These are phyloP conservation scores for Teunomyces funiuensis DNA, from an alignment of 805 yeast species.

Conservation along the genomic window DNA sequence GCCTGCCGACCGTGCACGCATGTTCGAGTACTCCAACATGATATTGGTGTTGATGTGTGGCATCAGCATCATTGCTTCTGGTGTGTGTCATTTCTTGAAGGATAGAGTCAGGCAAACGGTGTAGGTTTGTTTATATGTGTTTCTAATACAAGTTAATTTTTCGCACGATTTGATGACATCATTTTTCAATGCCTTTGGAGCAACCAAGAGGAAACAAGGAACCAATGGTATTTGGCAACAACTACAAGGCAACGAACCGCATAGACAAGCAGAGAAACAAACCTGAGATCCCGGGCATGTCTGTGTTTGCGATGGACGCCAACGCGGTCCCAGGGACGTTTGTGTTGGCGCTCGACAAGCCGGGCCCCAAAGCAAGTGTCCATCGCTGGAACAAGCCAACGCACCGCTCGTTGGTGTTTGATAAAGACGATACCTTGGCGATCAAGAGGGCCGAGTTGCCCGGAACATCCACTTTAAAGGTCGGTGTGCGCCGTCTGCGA, in stretches of 20 bases:
- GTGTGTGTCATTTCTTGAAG: conserved; percentile 32
- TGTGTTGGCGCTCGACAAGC: conserved; percentile 3
- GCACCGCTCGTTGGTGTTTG: conserved; percentile 12
- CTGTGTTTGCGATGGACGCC: conserved; percentile 8
- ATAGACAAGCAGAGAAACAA: conserved; percentile 6
- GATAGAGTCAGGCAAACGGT: conserved; percentile 27
- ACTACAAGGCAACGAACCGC: conserved; percentile 5
- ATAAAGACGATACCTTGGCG: conserved; percentile 10
- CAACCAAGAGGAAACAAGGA: background rate
- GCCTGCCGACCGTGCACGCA: conserved; percentile 70
- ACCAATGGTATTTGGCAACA: conserved; percentile 1
- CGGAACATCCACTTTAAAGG: conserved; percentile 14
- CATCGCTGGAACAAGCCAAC: conserved; percentile 7
- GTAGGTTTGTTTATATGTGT: background rate
- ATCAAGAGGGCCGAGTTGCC: conserved; percentile 12
- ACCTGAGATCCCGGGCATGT: conserved; percentile 12
- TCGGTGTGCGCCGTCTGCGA: conserved; percentile 7
- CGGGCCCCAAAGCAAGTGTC: background rate
- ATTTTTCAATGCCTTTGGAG: conserved; percentile 1
- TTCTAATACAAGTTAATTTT: no score
- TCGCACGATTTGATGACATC: background rate
- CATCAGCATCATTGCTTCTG: conserved; percentile 55
- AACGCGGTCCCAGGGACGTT: conserved; percentile 4
- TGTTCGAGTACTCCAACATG: conserved; percentile 75
- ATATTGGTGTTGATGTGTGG: conserved; percentile 79